Percentiles rank a stretch among this genome's conserved stretches.
phyloP scores from a whole-genome alignment of 2,329 filamentous ascomycete genomes.

The Epichloe sp. region DNA sequence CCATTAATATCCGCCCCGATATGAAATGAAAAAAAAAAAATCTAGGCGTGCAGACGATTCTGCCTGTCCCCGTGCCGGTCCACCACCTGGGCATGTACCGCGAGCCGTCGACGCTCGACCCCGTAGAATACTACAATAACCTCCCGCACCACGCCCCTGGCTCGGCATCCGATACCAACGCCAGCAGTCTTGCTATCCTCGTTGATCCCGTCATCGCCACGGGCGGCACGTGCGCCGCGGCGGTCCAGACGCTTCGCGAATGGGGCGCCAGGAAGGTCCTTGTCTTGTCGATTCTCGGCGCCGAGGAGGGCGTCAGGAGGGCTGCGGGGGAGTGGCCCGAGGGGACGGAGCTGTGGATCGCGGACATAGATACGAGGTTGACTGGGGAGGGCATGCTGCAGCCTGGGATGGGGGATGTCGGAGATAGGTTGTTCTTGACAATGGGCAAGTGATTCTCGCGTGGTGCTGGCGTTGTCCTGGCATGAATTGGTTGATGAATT shows the following conservation, averaged over 20 bases:
- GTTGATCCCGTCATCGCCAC: conserved; percentile 92
- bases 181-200: conserved; percentile 57
- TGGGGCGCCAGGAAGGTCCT: conserved; percentile 82
- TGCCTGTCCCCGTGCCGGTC: conserved; percentile 66
- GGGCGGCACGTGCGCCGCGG: conserved; percentile 76
- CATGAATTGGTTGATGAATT: background rate
- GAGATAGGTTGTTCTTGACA: conserved; percentile 79
- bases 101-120: conserved; percentile 72
- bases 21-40: too few relatives aligned
- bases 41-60: conserved; percentile 64
- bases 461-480: background rate
- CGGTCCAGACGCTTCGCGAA: conserved; percentile 76
- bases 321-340: conserved; percentile 71
- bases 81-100: conserved; percentile 94
- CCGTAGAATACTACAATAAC: conserved; percentile 97
- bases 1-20: too few relatives aligned
- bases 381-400: conserved; percentile 79
- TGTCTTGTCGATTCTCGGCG: conserved; percentile 63
- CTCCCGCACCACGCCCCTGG: conserved; percentile 57
- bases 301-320: conserved; percentile 52
- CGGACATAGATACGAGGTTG: conserved; percentile 61
- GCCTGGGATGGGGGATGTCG: conserved; percentile 76
- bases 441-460: conserved; percentile 13
- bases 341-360: conserved; percentile 68
- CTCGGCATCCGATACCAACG: conserved; percentile 17